Base-by-base conservation (phyloP, 352 stramenopile genomes). In the Peronospora tabacina region DNA sequence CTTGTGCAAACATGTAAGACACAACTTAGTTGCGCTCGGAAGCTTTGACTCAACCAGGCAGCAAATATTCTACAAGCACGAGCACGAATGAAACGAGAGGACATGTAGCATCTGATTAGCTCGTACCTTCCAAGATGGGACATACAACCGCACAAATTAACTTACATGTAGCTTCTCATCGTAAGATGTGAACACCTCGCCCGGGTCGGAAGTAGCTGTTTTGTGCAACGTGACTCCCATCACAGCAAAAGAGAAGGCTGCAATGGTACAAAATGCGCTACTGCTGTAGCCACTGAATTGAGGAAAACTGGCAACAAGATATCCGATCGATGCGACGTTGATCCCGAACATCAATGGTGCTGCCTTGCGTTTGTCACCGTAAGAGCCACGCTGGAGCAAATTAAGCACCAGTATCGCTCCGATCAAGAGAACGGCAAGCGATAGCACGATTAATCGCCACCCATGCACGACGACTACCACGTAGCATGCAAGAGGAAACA, bases 1-100 rank as follows among this genome's bases (percentile, higher is more conserved):
- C 15, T 79, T 80, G 54, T 90, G 80, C 20, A 90, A 57, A 29
- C 80, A 90, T 16, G 80, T 86, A 48, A 87, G 72, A 33, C 80
- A 90, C 26, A 90, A 61, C 34, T 90, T 90, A 11, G 76, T 87
- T 13, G 74, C 68, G 22, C 66, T 82, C 9, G 69, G 73, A 20
- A 78, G 66, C 61, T 90, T 90, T 39, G 72, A 79, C 41, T 90
- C 80, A 5, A 90, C 76, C 0, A 90, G 63, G 44, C 55, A 65
- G 32, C 61, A 61, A 36, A 90, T 86, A 47, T 86, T 90, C 58
- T 79, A 33, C n/a, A 22, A 32, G 24, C 10, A 24, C 39, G 19
- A 45, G 22, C n/a, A 33, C 4, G 6, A 33, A 33, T 2, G 0
- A 28, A 68, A 10, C 16, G n/a, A 36, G n/a, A 7, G 13, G 24